Base-by-base conservation (phyloP, 73 alveolate genomes). In the Paramecium biaurelia region DNA sequence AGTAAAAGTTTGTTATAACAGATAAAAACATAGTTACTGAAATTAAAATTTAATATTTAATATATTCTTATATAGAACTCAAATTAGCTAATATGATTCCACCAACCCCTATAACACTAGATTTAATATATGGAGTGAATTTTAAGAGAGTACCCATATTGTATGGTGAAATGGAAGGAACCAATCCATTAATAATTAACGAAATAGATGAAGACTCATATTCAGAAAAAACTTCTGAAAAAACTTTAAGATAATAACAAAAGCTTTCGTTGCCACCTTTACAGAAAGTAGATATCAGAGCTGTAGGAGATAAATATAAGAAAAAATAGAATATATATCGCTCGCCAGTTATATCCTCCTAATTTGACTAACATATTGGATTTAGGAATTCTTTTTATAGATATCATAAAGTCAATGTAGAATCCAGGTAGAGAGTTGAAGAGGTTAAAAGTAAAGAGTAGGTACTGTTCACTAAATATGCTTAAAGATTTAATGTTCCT, bases 81-180 rank as follows among this genome's bases (percentile, higher is more conserved):
- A 10, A 45, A 45, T 45, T n/a, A 49, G 18, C 26, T 14, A 72
- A 63, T 58, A 72, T 72, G 86, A 72, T 72, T 11, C 35, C 38
- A 72, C 35, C 56, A 15, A 21, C 35, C 7, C 63, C 86, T 1
- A 72, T 72, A 35, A 72, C 86, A 35, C 86, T 72, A 32, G 86
- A 72, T 72, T 38, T 35, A 34, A 72, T 72, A 1, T 72, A 35
- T 20, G 86, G 86, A 72, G 34, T 38, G 11, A 72, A 72, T 38
- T 72, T 72, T 38, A 72, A 72, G 24, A 32, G 63, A 35, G 59
- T 72, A 9, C 34, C 86, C n/a, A 38, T 38, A 28, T 18, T 72
- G 9, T 72, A 34, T 72, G 67, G 38, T 28, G 63, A 72, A 72
- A 72, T 72, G 86, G 86, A 32, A 15, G 86, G 86, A 35, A 72